Evolutionary conservation across 345 rosid genomes (phyloP).

Genomic region (Syzygium aromaticum): DNA sequence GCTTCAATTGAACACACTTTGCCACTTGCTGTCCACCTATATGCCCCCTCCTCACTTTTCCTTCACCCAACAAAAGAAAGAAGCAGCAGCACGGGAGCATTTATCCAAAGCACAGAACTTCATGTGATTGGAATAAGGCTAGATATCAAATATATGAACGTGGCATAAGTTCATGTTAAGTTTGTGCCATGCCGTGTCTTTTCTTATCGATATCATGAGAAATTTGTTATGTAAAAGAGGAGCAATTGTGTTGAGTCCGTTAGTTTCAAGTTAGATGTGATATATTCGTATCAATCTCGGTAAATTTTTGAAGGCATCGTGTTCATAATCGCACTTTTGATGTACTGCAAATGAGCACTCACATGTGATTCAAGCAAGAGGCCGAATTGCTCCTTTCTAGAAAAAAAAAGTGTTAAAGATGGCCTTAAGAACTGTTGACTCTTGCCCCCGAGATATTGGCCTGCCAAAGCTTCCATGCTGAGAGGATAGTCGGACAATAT

Average conservation of each 20-base stretch:
- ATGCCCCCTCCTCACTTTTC: background rate
- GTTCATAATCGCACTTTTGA: background rate
- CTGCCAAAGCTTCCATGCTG: background rate
- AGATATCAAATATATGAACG: background rate
- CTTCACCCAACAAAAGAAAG: background rate
- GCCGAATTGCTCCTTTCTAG: background rate
- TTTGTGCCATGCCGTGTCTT: rapidly evolving
- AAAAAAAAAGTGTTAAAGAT: background rate
- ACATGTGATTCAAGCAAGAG: background rate
- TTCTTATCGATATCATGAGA: background rate
- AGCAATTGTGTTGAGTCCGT: background rate
- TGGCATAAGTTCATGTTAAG: background rate
- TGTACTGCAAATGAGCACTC: background rate
- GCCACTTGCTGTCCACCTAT: background rate
- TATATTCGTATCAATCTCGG: background rate
- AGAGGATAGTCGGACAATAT: background rate
- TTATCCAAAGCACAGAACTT: background rate
- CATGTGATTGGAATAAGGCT: background rate
- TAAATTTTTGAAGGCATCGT: background rate
- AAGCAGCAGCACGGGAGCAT: background rate
- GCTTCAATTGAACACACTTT: background rate
- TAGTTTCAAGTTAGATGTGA: background rate
- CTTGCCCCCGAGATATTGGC: background rate
- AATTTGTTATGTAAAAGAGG: background rate
- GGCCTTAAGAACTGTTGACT: background rate